These are phyloP conservation scores for Mariannaea sp. DNA, from an alignment of 2,329 filamentous ascomycete genomes.

Conservation along the genomic window DNA sequence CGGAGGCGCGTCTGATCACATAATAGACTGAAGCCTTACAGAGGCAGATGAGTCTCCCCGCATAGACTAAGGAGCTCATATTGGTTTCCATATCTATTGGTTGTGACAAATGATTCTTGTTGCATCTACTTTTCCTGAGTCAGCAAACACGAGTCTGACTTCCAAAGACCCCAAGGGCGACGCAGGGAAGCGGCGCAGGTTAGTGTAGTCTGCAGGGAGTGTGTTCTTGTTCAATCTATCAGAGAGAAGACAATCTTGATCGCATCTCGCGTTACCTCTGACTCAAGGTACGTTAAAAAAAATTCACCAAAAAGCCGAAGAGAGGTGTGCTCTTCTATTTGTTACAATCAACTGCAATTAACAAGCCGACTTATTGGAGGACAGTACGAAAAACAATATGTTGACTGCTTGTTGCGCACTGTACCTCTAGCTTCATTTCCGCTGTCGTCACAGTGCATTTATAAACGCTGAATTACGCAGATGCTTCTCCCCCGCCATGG, in stretches of 20 bases:
- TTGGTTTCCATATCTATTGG: too few species aligned
- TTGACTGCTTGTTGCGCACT: background rate
- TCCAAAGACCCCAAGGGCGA: background rate
- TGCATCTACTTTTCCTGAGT: too few species aligned
- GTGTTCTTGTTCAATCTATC: too few species aligned
- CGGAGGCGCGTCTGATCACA: background rate
- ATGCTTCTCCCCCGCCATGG: background rate
- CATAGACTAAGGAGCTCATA: too few species aligned
- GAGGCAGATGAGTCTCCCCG: too few species aligned
- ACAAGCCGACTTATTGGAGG: conserved; percentile 1
- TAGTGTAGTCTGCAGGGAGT: background rate
- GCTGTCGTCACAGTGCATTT: conserved; percentile 1
- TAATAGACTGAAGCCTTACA: background rate
- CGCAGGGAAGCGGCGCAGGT: background rate
- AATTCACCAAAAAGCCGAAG: background rate
- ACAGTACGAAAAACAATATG: background rate
- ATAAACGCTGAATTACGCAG: background rate
- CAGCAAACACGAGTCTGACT: background rate
- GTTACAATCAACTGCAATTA: background rate
- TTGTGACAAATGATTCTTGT: too few species aligned
- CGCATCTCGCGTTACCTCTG: too few species aligned
- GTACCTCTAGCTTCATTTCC: background rate
- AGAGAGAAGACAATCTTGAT: too few species aligned
- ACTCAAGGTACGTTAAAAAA: too few species aligned
- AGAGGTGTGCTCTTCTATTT: background rate